Base-by-base conservation (phyloP, 2,329 filamentous ascomycete species). In the Alternaria triticina region DNA sequence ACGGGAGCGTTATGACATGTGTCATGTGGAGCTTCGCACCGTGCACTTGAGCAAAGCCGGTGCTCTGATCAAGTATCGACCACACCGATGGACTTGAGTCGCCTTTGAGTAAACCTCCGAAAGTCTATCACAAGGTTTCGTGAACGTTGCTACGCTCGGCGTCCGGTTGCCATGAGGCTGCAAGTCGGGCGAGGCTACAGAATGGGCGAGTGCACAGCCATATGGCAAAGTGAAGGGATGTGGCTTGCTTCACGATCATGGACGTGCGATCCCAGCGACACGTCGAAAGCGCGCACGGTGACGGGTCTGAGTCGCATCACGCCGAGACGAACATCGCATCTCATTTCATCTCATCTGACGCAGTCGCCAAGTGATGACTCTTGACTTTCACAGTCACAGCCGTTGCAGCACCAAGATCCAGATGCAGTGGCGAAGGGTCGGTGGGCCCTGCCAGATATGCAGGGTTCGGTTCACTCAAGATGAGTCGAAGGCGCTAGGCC, bases 401-500 rank as follows among this genome's bases (percentile, higher is more conserved):
- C n/a, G 13, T 28, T 2, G 40, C 27, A 47, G 44, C 27, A 13
- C 23, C 30, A 30, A 23, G 28, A 25, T 47, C 3, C 10, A 22
- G 47, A 36, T 4, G 54, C 54, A 46, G 27, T 56, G 54, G 45
- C 55, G 55, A 50, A 51, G 55, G 50, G 36, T 3, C n/a, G 36
- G 44, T 44, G 46, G 40, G 20, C 33, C 49, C 33, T 51, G 0
- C 27, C 27, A 22, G 15, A 50, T 23, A 51, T 51, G 49, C 49
- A 52, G 49, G 49, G 49, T 40, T 52, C 25, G 61, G 61, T 60
- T 65, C 54, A 55, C 64, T 72, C 67, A 71, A 28, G 62, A 73
- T 74, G 72, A 74, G 72, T 73, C 70, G 70, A 73, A 71, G 46
- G 43, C 49, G 23, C 66, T 70, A 66, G 59, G 30, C 54, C 60